Evolutionary conservation across 2,329 filamentous ascomycete species (phyloP), one percentile per base, ranked within the genome.

Genomic region (Diaporthe citrichinensis): DNA sequence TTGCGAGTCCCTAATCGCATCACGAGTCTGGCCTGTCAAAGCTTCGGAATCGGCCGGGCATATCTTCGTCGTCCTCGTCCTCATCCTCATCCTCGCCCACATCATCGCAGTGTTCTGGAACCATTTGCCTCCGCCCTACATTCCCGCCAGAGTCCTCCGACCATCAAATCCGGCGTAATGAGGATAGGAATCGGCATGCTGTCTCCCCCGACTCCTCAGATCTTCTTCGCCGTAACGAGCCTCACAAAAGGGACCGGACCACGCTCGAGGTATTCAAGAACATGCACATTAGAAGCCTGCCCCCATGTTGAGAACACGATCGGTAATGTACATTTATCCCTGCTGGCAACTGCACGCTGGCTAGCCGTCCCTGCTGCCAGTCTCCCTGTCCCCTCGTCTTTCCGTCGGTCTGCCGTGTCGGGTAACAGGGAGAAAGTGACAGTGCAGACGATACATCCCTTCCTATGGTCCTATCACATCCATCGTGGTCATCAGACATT

Each of bases 401-500:
- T 49, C 39, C n/a, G 25, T 46, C 28, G 23, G 20, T 25, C 34
- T 17, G 59, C 61, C 39, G 20, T 41, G 46, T 20, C 25, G 44
- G 31, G 44, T 14, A 20, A 36, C 20, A n/a, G 6, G 57, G 41
- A 72, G 55, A 17, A 51, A 61, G 55, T 49, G 55, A 58, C 61
- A 69, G 31, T 31, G 44, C 49, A 51, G 41, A 61, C 36, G n/a
- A 44, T 53, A 36, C 53, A 31, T 53, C 41, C 3, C 49, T 9
- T n/a, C 15, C 65, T 14, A 20, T 5, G 34, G 49, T 69, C 49
- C 41, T 55, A 10, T 69, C 65, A 55, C 49, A 46, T 74, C 53
- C 53, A 74, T 74, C 72, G 62, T 74, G 61, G 57, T 74, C 73
- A 71, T 74, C 72, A 74, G 57, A 71, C 61, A 59, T 68, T 49